Conservation (phyloP, 306 rosid genomes). For the Myrica gale region DNA sequence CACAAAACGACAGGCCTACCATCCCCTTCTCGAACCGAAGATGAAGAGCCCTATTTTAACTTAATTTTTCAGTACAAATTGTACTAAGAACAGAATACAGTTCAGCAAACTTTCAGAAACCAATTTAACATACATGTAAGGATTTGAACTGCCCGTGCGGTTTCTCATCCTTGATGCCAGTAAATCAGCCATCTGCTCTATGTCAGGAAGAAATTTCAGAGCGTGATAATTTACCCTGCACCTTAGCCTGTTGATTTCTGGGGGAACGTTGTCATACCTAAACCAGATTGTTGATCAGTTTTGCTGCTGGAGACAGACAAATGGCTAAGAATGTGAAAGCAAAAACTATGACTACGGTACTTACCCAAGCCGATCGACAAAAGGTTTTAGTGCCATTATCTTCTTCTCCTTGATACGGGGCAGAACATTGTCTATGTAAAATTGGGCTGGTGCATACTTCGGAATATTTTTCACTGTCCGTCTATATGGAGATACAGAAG, state of each 20-base stretch:
- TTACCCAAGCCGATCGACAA: slow-evolving; percentile 98
- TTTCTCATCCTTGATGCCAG: slow-evolving; percentile 97
- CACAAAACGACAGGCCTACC: slow-evolving; percentile 98
- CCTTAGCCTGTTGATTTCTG: slow-evolving; percentile 94
- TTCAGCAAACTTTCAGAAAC: slow-evolving; percentile 27
- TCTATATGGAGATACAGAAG: slow-evolving; percentile 37
- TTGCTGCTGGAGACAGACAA: slow-evolving; percentile 4
- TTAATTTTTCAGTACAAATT: slow-evolving; percentile 36
- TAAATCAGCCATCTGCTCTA: slow-evolving; percentile 92
- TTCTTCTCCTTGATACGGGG: slow-evolving; percentile 98
- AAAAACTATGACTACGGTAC: slow-evolving; percentile 25
- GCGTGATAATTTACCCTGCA: slow-evolving; percentile 99
- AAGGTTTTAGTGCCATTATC: slow-evolving; percentile 98
- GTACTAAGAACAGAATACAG: slow-evolving; percentile 20
- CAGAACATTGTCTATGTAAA: slow-evolving; percentile 95
- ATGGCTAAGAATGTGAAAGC: background rate
- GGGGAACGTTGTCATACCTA: slow-evolving; percentile 96
- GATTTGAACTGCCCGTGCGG: slow-evolving; percentile 87
- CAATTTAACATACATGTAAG: slow-evolving; percentile 70
- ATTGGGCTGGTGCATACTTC: slow-evolving; percentile 93
- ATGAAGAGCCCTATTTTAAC: slow-evolving; percentile 86
- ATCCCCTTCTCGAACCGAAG: slow-evolving; percentile 98
- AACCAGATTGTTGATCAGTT: slow-evolving; percentile 31
- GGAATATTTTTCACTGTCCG: slow-evolving; percentile 98
- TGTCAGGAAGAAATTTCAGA: slow-evolving; percentile 95